A percentile compares a stretch with the other conserved stretches of the same genome.
Conservation (phyloP, 441 rosid species). For the Jatropha podagrica region DNA sequence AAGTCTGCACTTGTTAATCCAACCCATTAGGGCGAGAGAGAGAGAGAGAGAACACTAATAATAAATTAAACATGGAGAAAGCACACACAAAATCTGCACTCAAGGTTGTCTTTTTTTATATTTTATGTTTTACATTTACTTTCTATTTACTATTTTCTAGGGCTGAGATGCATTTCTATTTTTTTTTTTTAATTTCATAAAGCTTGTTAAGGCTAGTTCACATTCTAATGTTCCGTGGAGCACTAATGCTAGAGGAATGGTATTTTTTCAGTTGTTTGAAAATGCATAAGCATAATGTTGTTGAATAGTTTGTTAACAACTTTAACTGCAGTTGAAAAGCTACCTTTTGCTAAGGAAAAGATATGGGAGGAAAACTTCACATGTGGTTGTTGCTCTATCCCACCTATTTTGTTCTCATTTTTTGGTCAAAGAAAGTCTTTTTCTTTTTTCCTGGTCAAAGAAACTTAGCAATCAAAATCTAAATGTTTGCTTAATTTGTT, state of each 20-base stretch:
- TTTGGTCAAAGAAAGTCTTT: not conserved
- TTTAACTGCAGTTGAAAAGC: not conserved
- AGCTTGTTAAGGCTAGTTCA: constrained; percentile 51
- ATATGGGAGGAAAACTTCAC: not conserved
- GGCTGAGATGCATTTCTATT: not conserved
- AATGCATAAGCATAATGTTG: not conserved
- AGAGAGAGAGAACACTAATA: not conserved
- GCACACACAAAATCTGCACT: constrained; percentile 54
- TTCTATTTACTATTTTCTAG: not conserved
- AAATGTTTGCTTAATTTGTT: too few species aligned
- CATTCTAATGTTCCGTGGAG: constrained; percentile 43
- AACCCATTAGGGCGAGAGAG: not conserved
- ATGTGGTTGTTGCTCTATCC: not conserved
- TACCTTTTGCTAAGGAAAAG: not conserved
- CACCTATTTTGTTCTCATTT: not conserved
- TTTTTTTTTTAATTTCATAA: constrained; percentile 14
- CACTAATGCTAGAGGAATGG: constrained; percentile 52
- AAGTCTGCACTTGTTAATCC: not conserved
- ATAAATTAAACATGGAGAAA: constrained; percentile 45
- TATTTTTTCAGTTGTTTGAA: constrained; percentile 14
- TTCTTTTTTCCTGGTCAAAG: not conserved
- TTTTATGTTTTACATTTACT: not conserved
- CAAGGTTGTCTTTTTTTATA: constrained; percentile 38
- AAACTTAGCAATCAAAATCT: not conserved
- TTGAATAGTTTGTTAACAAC: not conserved